Percentiles rank a stretch among this genome's conserved stretches.
phyloP scores from a whole-genome alignment of 129 eudicot genomes.

The Centella asiatica region DNA sequence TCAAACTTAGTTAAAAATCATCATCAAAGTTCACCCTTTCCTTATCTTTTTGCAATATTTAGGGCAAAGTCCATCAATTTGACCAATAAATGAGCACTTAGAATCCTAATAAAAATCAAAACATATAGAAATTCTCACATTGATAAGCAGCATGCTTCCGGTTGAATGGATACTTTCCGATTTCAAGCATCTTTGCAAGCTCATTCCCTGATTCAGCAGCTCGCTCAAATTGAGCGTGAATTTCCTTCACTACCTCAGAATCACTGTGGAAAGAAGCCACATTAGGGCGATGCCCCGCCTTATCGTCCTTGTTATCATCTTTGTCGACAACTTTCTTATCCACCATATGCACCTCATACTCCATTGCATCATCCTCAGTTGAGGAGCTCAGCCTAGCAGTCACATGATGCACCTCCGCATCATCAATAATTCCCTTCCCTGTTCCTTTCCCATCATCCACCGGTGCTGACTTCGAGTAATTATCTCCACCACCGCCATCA shows the following conservation, averaged over 20 bases:
- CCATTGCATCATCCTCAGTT: conserved; percentile 49
- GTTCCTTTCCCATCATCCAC: conserved; percentile 23
- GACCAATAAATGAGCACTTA: neutral
- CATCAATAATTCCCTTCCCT: conserved; percentile 24
- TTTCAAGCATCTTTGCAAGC: conserved; percentile 72
- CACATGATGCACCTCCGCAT: conserved; percentile 31
- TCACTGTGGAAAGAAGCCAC: conserved; percentile 36
- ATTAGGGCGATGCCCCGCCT: conserved; percentile 25
- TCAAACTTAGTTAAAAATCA: neutral
- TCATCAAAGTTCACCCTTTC: neutral
- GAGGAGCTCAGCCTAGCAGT: conserved; percentile 25
- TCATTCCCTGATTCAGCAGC: conserved; percentile 64
- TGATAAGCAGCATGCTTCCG: conserved; percentile 64
- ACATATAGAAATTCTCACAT: conserved; percentile 29
- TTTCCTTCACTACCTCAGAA: conserved; percentile 68
- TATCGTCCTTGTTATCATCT: conserved; percentile 32
- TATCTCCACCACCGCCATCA: conserved; percentile 26
- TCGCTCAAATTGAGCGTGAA: conserved; percentile 63
- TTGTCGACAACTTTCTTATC: conserved; percentile 74
- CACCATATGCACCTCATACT: conserved; percentile 90
- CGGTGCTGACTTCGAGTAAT: conserved; percentile 25
- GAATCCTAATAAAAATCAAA: neutral
- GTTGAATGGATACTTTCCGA: conserved; percentile 62
- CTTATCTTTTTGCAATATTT: neutral
- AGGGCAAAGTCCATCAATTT: neutral